phyloP scores from a whole-genome alignment of 192 early-diverging fungal genomes.

The Coemansia sp. region DNA sequence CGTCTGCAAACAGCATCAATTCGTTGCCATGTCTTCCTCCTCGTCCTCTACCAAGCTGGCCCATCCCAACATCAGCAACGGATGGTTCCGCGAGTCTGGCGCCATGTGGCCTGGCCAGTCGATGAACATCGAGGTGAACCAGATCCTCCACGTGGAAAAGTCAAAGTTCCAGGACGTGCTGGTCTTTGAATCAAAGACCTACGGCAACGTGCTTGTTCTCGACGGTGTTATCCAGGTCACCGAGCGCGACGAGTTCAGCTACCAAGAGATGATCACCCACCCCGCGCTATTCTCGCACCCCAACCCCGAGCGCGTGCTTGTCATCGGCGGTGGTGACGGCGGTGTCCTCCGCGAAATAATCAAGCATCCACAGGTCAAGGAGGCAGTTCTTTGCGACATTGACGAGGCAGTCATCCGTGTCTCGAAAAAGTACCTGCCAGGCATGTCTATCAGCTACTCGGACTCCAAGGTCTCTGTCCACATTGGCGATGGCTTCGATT shows the following conservation, averaged over 20 bases:
- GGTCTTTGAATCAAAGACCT: constrained; percentile 91
- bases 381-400: constrained; percentile 94
- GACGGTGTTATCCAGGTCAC: constrained; percentile 98
- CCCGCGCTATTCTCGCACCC: constrained; percentile 92
- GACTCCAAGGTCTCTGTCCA: constrained; percentile 94
- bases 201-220: constrained; percentile 96
- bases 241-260: constrained; percentile 98
- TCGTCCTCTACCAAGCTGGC: constrained; percentile 55
- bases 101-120: constrained; percentile 99
- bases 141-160: constrained; percentile 94
- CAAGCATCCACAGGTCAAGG: constrained; percentile 93
- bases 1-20: neutral
- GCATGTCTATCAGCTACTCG: constrained; percentile 89
- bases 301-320: constrained; percentile 92
- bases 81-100: constrained; percentile 95
- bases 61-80: constrained; percentile 91
- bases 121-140: constrained; percentile 91
- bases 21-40: constrained; percentile 22
- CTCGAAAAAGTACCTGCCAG: constrained; percentile 91
- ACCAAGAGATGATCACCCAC: constrained; percentile 99
- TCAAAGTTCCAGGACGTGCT: constrained; percentile 96
- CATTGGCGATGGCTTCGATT: constrained; percentile 96
- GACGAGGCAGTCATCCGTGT: constrained; percentile 92
- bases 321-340: constrained; percentile 99
- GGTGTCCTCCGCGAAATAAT: constrained; percentile 97